Evolutionary conservation across 2,329 filamentous ascomycete species (phyloP).

Genomic region (Fusarium sp.): DNA sequence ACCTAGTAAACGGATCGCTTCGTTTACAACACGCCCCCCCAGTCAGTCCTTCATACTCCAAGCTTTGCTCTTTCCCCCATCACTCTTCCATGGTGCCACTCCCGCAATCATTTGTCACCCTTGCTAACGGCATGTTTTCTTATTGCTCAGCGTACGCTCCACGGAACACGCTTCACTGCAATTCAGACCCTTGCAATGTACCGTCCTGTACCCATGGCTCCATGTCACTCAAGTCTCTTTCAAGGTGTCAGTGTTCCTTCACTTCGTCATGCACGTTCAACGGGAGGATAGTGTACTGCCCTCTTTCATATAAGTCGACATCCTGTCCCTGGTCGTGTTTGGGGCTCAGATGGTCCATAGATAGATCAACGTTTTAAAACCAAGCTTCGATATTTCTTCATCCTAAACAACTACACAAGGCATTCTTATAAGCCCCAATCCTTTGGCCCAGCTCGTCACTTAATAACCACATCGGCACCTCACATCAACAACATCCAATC

Average conservation of each 20-base stretch:
- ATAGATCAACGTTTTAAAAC: constrained; percentile 45
- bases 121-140: constrained; percentile 40
- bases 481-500: constrained; percentile 36
- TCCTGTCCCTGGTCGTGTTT: constrained; percentile 47
- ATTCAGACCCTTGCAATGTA: constrained; percentile 44
- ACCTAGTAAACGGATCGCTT: constrained; percentile 35
- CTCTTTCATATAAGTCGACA: constrained; percentile 50
- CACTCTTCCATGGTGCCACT: constrained; percentile 45
- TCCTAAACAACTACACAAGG: constrained; percentile 39
- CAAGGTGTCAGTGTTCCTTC: constrained; percentile 44
- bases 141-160: constrained; percentile 44
- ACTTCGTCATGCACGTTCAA: constrained; percentile 48
- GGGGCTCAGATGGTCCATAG: constrained; percentile 50
- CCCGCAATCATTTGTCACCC: constrained; percentile 43
- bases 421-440: constrained; percentile 40
- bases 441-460: constrained; percentile 28
- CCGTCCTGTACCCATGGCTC: constrained; percentile 41
- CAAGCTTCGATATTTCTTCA: constrained; percentile 41
- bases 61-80: constrained; percentile 37
- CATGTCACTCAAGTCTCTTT: constrained; percentile 47
- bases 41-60: constrained; percentile 29
- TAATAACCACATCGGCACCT: constrained; percentile 37
- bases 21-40: constrained; percentile 32
- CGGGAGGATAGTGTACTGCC: constrained; percentile 44
- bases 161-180: constrained; percentile 37